Evolutionary conservation across 1,284 basidiomycete species (phyloP).

Genomic region (Volvariella volvacea): DNA sequence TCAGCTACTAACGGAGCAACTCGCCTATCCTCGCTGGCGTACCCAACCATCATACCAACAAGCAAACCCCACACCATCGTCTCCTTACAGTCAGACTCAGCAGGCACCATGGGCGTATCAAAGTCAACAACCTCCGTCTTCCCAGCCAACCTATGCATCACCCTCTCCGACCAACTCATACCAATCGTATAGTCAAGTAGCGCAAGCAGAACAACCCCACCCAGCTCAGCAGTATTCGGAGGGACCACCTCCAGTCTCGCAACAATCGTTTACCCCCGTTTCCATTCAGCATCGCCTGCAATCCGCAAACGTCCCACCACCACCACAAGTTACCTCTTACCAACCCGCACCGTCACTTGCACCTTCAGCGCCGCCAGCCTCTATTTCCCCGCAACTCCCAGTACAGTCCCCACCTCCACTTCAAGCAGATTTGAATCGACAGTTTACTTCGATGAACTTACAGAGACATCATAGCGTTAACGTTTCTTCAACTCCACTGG

Average conservation of each 20-base stretch:
- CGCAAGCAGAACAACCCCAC: constrained; percentile 2
- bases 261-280: constrained; percentile 9
- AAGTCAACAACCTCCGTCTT: constrained; percentile 21
- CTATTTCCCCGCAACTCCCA: constrained; percentile 7
- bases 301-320: constrained; percentile 7
- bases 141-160: not conserved
- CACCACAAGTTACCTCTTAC: constrained; percentile 3
- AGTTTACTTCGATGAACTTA: constrained; percentile 1
- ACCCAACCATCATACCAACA: constrained; percentile 18
- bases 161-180: not conserved
- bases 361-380: constrained; percentile 6
- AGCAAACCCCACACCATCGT: constrained; percentile 15
- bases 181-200: constrained; percentile 1
- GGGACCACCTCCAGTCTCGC: constrained; percentile 7
- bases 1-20: constrained; percentile 78
- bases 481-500: too few species aligned
- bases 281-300: constrained; percentile 7
- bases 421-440: constrained; percentile 1
- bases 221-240: constrained; percentile 8
- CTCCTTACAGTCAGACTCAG: constrained; percentile 24
- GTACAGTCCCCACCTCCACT: constrained; percentile 3
- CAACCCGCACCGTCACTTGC: constrained; percentile 6
- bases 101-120: constrained; percentile 20
- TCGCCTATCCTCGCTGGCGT: constrained; percentile 64
- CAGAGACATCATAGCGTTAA: too few species aligned